phyloP scores from a whole-genome alignment of 208 protist species.

The Leishmania gerbilli region DNA sequence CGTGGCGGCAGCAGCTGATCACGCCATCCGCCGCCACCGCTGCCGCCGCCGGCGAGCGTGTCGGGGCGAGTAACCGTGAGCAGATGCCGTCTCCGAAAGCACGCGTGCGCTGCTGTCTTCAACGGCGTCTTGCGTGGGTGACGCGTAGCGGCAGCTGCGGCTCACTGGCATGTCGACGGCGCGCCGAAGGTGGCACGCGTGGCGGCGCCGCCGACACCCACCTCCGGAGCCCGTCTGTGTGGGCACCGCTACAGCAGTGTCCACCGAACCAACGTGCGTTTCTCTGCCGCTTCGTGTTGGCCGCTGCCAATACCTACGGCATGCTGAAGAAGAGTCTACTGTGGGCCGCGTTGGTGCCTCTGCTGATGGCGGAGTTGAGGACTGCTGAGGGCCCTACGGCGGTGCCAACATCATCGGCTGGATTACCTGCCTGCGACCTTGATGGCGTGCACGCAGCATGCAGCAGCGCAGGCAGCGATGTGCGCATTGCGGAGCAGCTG shows the following conservation, averaged over 20 bases:
- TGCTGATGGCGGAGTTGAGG: constrained; percentile 29
- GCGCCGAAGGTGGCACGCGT: background rate
- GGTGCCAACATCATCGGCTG: background rate
- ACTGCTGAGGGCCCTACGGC: background rate
- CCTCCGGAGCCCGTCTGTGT: constrained; percentile 16
- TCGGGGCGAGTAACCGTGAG: background rate
- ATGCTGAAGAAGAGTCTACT: constrained; percentile 30
- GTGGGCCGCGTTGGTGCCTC: constrained; percentile 29
- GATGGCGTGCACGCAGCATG: background rate
- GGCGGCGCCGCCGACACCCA: background rate
- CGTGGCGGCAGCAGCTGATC: background rate
- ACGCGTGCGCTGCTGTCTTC: background rate
- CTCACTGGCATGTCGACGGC: background rate
- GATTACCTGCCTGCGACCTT: background rate
- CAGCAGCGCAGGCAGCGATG: background rate
- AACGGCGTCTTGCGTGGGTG: constrained; percentile 1
- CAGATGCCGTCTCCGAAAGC: background rate
- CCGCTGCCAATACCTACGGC: constrained; percentile 46
- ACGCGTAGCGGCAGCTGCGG: background rate
- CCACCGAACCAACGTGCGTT: constrained; percentile 45
- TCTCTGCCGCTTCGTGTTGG: constrained; percentile 53
- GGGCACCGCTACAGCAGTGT: constrained; percentile 36
- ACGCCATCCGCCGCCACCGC: background rate
- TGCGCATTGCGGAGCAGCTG: constrained; percentile 30
- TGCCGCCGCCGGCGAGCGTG: background rate